These are phyloP conservation scores for Mrakia gelida DNA, from an alignment of 768 basidiomycete species.

Conservation along the genomic window DNA sequence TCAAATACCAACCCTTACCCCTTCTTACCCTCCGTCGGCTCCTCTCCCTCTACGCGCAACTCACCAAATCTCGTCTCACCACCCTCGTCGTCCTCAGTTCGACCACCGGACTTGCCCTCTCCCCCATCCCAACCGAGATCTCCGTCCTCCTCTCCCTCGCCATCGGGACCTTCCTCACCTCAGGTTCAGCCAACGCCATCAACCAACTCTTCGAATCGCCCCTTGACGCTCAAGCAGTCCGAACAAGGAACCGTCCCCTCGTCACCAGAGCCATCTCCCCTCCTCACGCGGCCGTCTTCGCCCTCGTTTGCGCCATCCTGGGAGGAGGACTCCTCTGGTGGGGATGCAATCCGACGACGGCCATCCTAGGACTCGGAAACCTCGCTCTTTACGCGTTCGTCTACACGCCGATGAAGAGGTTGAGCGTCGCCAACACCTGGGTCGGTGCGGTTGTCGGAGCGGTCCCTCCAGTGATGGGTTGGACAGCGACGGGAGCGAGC, in stretches of 20 bases:
- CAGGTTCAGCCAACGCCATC: conserved; percentile 86
- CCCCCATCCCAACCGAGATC: conserved; percentile 76
- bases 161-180: conserved; percentile 81
- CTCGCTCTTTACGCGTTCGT: conserved; percentile 83
- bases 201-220: conserved; percentile 95
- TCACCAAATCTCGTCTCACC: conserved; percentile 80
- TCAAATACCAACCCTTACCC: conserved; percentile 35
- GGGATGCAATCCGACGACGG: conserved; percentile 81
- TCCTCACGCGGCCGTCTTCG: conserved; percentile 77
- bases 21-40: conserved; percentile 51
- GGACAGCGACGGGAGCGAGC: conserved; percentile 87
- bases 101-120: conserved; percentile 88
- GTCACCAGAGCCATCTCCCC: conserved; percentile 80
- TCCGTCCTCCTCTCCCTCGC: conserved; percentile 83
- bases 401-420: conserved; percentile 90
- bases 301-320: conserved; percentile 64
- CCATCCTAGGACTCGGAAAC: conserved; percentile 73
- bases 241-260: conserved; percentile 81
- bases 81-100: conserved; percentile 80
- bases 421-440: conserved; percentile 82
- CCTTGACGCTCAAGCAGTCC: conserved; percentile 91
- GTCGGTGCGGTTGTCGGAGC: conserved; percentile 88
- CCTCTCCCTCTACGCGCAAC: conserved; percentile 63
- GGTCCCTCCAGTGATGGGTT: conserved; percentile 93
- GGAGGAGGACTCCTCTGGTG: conserved; percentile 74